phyloP scores from a whole-genome alignment of 2,329 filamentous ascomycete genomes.

The Talaromyces sp. region DNA sequence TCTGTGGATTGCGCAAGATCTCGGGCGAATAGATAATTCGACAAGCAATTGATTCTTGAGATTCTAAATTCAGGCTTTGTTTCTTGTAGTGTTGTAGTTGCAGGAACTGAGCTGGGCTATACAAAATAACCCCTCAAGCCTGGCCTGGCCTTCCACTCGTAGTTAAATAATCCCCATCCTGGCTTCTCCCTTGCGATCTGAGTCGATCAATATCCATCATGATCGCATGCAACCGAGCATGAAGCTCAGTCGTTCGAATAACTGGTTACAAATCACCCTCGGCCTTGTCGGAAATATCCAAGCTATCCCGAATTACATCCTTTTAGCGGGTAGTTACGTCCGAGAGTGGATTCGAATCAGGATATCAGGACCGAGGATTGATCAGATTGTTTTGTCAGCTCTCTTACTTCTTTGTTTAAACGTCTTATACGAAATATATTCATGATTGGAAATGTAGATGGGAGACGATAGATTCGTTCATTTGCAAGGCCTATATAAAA shows the following conservation, averaged over 20 bases:
- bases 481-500: too few species aligned
- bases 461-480: too few species aligned
- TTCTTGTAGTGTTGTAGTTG: neutral
- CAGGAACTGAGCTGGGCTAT: neutral
- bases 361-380: neutral
- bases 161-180: neutral
- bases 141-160: neutral
- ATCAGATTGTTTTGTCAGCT: neutral
- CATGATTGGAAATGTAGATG: too few species aligned
- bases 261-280: neutral
- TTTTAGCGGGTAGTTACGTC: neutral
- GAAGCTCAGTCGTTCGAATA: neutral
- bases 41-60: neutral
- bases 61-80: neutral
- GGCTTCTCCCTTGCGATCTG: too few species aligned
- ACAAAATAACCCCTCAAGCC: neutral
- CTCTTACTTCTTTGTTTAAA: neutral
- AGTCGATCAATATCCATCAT: neutral
- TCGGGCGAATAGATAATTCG: neutral
- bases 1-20: neutral
- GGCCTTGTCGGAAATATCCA: neutral
- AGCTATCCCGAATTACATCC: too few species aligned
- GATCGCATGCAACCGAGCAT: neutral
- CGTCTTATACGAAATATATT: too few species aligned
- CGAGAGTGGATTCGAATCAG: neutral